These are phyloP conservation scores for Vanrija sp. DNA, from an alignment of 1,284 basidiomycete species.

Conservation along the genomic window DNA sequence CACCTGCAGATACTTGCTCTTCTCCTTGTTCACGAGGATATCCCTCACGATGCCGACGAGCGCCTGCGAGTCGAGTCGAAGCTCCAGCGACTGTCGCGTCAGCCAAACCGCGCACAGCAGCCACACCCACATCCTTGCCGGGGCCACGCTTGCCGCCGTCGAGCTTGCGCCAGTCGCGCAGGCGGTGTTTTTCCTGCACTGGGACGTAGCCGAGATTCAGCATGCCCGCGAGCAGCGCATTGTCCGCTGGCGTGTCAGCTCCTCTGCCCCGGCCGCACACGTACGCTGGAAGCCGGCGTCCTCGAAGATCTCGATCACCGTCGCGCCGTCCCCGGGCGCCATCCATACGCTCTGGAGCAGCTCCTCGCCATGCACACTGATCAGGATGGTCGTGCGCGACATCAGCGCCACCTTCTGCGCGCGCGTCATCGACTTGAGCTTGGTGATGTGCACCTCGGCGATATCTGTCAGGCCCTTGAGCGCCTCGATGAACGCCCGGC, in stretches of 20 bases:
- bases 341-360: conserved; percentile 37
- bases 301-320: conserved; percentile 29
- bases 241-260: conserved; percentile 24
- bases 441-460: conserved; percentile 43
- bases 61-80: neutral
- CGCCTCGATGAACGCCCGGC: conserved; percentile 27
- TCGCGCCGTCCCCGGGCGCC: conserved; percentile 22
- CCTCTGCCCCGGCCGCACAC: neutral
- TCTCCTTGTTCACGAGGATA: neutral
- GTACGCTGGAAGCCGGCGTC: conserved; percentile 29
- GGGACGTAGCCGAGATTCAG: conserved; percentile 34
- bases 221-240: conserved; percentile 27
- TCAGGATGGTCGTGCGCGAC: conserved; percentile 33
- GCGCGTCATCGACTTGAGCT: conserved; percentile 29
- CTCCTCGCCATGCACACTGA: conserved; percentile 35
- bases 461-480: conserved; percentile 32
- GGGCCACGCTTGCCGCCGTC: conserved; percentile 14
- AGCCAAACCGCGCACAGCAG: too few relatives aligned
- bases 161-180: conserved; percentile 18
- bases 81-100: conserved; percentile 2
- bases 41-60: neutral
- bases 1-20: neutral
- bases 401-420: conserved; percentile 33
- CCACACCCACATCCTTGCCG: neutral
- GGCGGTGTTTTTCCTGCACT: conserved; percentile 24